Evolutionary conservation across 2,329 filamentous ascomycete species (phyloP), one percentile per base, ranked within the genome.

Genomic region (Cladorrhinum sp.): DNA sequence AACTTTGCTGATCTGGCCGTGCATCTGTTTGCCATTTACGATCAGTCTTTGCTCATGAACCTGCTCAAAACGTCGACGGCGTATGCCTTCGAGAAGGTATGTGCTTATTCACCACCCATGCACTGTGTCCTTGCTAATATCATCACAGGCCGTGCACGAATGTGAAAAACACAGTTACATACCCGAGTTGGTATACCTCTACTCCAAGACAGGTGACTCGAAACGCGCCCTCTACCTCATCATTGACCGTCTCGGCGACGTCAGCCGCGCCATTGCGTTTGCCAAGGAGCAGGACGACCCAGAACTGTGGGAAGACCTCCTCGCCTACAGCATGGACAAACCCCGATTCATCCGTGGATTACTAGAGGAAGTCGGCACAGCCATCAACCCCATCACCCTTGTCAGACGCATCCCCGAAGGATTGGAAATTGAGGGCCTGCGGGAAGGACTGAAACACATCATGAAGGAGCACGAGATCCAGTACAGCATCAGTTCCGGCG

Each of bases 301-400:
- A 0, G 93, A 97, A 68, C 82, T 99, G 0, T 99, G 95, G 95
- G 90, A 96, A 65, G 93, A 98, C 70, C 81, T 99, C 7, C 84
- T 99, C 5, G 87, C 94, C 68, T 98, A 98, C 74, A 94, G 90
- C 63, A 98, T 99, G 95, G 92, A 97, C 76, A 96, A 97, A 71
- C 95, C 95, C 0, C 86, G 86, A 46, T 99, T 99, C 76, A 98
- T 99, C 67, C 88, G 91, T 12, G 93, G 91, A 0, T 79, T 99
- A 2, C 84, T 99, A 0, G 92, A 96, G 70, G 92, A 98, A 76
- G 94, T 96, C 1, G 95, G 95, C 36, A 98, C 93, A 0, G 86
- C 92, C 1, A 95, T 99, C 70, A 88, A 98, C 70, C 95, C 95
- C 0, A 94, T 98, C 64, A 90, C 89, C 16, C 84, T 99, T 2